Percentiles rank a stretch among this genome's conserved stretches.
Conservation (phyloP, 371 early-diverging fungal species). For the Circinella minor region DNA sequence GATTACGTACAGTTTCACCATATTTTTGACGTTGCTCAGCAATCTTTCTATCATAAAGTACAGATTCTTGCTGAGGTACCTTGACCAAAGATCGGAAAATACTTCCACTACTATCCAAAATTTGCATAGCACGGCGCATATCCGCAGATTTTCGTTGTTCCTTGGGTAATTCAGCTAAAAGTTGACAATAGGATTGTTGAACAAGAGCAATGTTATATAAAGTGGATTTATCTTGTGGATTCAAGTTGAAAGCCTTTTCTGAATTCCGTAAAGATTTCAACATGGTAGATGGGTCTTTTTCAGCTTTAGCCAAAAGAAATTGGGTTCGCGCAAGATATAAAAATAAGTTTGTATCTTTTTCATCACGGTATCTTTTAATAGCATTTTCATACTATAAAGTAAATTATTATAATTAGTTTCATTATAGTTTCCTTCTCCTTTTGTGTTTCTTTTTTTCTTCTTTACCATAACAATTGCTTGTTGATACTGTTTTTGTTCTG, state of each 20-base stretch:
- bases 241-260: constrained; percentile 55
- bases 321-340: constrained; percentile 82
- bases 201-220: constrained; percentile 82
- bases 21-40: constrained; percentile 68
- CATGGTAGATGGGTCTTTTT: constrained; percentile 75
- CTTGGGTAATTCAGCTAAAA: constrained; percentile 70
- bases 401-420: background rate
- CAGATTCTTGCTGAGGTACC: constrained; percentile 51
- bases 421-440: background rate
- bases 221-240: constrained; percentile 68
- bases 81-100: constrained; percentile 58
- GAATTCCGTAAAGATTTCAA: constrained; percentile 65
- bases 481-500: constrained; percentile 74
- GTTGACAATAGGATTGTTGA: constrained; percentile 83
- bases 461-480: constrained; percentile 70
- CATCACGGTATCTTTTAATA: constrained; percentile 54
- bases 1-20: constrained; percentile 65
- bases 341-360: constrained; percentile 62
- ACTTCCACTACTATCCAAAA: constrained; percentile 63
- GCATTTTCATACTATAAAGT: constrained; percentile 70
- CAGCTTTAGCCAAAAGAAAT: constrained; percentile 77
- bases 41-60: constrained; percentile 67
- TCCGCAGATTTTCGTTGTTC: constrained; percentile 59
- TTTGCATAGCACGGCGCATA: constrained; percentile 57
- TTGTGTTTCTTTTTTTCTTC: constrained; percentile 5